Evolutionary conservation across 208 protist genomes (phyloP).

Genomic region (Vickermania ingenoplastis): DNA sequence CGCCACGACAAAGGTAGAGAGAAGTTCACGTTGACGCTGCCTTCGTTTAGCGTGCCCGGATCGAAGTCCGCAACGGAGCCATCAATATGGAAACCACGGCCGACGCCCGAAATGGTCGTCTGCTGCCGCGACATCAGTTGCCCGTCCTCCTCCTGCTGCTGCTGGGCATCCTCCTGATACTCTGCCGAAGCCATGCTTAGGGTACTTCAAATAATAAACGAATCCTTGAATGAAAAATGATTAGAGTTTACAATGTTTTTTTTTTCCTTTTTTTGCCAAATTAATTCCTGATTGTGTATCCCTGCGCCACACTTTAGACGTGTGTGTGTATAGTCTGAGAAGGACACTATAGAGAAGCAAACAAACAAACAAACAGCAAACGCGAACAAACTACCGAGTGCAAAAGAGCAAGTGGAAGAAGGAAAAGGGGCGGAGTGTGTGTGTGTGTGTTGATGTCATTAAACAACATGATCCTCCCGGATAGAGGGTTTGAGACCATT

Average conservation of each 20-base stretch:
- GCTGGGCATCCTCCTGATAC: neutral
- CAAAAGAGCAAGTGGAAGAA: neutral
- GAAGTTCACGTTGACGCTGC: conserved; percentile 22
- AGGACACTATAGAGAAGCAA: neutral
- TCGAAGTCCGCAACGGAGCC: conserved; percentile 48
- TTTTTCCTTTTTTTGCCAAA: too few species aligned
- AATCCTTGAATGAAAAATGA: too few species aligned
- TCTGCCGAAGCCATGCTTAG: too few species aligned
- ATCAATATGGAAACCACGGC: conserved; percentile 16
- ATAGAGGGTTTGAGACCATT: too few species aligned
- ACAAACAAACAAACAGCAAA: neutral
- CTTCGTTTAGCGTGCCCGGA: conserved; percentile 13
- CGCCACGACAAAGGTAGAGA: conserved; percentile 63
- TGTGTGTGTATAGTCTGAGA: too few species aligned
- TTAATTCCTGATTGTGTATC: too few species aligned
- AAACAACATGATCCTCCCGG: too few species aligned
- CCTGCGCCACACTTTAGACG: too few species aligned
- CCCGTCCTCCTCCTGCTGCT: neutral
- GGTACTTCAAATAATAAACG: too few species aligned
- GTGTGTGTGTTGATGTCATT: neutral
- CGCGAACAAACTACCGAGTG: neutral
- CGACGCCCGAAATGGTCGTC: conserved; percentile 6
- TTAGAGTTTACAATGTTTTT: too few species aligned
- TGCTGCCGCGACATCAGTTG: neutral
- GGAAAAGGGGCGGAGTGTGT: neutral